Base-by-base conservation (phyloP, 768 basidiomycete species). In the Porphyrellus cyaneotinctus region DNA sequence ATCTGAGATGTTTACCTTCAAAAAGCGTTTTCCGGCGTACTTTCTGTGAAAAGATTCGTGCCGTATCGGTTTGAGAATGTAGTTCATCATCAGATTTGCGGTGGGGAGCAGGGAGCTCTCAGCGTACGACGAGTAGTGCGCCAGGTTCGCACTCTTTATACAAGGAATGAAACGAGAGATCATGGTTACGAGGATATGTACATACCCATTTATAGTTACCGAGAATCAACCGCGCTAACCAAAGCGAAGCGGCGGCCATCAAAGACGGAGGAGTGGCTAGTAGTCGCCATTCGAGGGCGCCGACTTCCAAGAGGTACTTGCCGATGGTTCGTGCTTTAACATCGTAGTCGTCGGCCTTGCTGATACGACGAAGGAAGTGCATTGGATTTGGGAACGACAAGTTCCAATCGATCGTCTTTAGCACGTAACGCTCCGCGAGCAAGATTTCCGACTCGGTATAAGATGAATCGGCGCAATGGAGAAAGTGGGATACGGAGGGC, bases 321-420 rank as follows among this genome's bases (percentile, higher is more conserved):
- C 85, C 91, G 18, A 97, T 78, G 4, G 93, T 94, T 51, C 94
- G 75, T 15, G 85, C 85, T 59, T 91, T 82, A 28, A 88, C 79
- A 60, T 95, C 88, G 69, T 92, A 95, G 51, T 86, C 84, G 61
- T 97, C 95, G 3, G 93, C 95, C 72, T 97, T 97, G 74, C 89
- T 92, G 51, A 91, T 85, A 31, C 94, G 78, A 35, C 94, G 77
- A 36, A 97, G 77, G 77, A 87, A 97, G 57, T 89, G 84, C 73
- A 97, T 84, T 3, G 93, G 91, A 57, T 89, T 92, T 26, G 95
- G 90, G 65, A 84, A 90, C 53, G 84, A 80, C 56, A 97, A 64
- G 66, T 95, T 86, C 83, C 89, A 97, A 26, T 88, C 83, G 48
- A 97, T 73, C 10, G 88, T 88, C 66, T 86, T 85, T 43, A 97